Base-by-base conservation (phyloP, 2,329 filamentous ascomycete genomes). In the Chaetomiaceae sp. region DNA sequence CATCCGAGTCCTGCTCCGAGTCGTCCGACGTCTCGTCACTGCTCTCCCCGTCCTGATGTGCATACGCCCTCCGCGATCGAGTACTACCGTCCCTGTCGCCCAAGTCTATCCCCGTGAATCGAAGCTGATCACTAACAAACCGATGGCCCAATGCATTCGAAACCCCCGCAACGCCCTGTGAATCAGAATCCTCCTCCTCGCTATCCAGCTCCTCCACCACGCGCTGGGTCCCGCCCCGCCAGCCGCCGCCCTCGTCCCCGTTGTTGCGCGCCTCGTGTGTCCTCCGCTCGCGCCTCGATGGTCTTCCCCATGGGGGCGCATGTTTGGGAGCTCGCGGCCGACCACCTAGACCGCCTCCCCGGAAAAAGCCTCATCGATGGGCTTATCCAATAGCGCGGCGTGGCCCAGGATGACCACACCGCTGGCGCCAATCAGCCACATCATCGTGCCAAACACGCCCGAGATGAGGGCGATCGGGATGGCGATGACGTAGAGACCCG, bases 331-430 rank as follows among this genome's bases (percentile, higher is more conserved):
- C 85, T 93, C 86, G 93, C 93, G 91, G 91, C 88, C 91, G 93
- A 97, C 90, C 90, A 94, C 79, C 83, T 97, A 98, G 86, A 98
- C 93, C 90, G 93, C 91, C 91, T 98, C 93, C 90, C 94, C 93
- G 79, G 91, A 96, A 96, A 98, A 98, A 96, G 90, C 90, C 90
- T 94, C 91, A 83, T 97, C 93, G 76, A 97, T 95, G 50, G 91
- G 91, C 80, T 95, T 96, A 68, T 97, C 91, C 85, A 97, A 83
- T 66, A 97, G 81, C 54, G 89, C 79, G 59, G 93, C 93, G 73
- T 98, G 93, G 70, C 93, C 93, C 57, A 97, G 74, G 58, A 97
- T 94, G 65, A 84, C 87, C 66, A 96, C 88, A 66, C 88, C 90
- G 59, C 86, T 91, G 60, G 93, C 93, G 66, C 93, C 93, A 64